Evolutionary conservation across 371 early-diverging fungal species (phyloP).

Genomic region (Mucor velutinosus): DNA sequence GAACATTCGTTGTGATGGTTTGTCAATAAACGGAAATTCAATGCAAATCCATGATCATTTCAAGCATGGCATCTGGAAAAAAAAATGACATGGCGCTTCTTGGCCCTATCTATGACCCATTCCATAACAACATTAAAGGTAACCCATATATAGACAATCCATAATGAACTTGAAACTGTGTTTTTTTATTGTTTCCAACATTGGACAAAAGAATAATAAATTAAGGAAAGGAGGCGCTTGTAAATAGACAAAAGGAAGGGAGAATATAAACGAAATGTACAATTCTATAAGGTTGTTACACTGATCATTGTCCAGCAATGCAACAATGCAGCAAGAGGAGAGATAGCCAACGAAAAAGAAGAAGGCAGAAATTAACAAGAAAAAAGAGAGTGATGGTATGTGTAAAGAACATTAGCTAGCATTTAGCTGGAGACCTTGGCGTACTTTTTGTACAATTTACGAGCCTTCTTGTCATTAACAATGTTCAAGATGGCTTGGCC

Average conservation of each 20-base stretch:
- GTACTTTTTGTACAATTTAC: conserved; percentile 17
- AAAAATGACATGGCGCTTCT: too few relatives aligned
- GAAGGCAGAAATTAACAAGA: not conserved
- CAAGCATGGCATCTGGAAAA: too few relatives aligned
- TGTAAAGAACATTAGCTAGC: not conserved
- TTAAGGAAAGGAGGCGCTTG: not conserved
- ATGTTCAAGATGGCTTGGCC: conserved; percentile 15
- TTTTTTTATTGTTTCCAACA: not conserved
- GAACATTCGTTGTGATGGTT: too few relatives aligned
- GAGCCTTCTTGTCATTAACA: conserved; percentile 4
- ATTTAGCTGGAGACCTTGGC: conserved; percentile 15
- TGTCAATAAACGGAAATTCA: too few relatives aligned
- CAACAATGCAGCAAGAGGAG: not conserved
- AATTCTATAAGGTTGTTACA: not conserved
- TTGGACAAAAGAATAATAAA: not conserved
- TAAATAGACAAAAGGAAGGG: not conserved
- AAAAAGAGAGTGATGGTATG: not conserved
- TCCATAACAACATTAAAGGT: not conserved
- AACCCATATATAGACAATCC: not conserved
- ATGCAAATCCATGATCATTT: too few relatives aligned
- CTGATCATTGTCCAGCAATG: not conserved
- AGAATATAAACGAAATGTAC: not conserved
- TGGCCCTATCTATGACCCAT: too few relatives aligned
- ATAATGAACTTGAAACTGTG: not conserved
- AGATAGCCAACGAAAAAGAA: not conserved